phyloP scores from a whole-genome alignment of 306 rosid genomes.

The Citrullus mucosospermus region DNA sequence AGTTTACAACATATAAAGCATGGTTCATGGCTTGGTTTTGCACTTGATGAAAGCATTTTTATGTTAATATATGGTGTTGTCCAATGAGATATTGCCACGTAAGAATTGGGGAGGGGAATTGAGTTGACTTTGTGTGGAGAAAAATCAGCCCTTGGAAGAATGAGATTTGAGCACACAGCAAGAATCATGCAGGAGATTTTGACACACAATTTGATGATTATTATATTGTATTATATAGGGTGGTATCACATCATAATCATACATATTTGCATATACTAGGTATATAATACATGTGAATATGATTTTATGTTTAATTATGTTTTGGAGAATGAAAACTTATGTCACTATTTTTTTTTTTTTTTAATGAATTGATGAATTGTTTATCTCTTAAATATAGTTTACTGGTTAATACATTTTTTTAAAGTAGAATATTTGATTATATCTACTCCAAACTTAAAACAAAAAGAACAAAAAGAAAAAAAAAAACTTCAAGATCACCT shows the following conservation, averaged over 20 bases:
- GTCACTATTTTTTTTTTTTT: not conserved
- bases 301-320: not conserved
- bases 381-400: too few species aligned
- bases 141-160: constrained; percentile 5
- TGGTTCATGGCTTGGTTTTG: constrained; percentile 19
- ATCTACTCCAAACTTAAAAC: too few species aligned
- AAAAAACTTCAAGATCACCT: too few species aligned
- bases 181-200: constrained; percentile 15
- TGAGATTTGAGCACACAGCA: constrained; percentile 2
- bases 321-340: not conserved
- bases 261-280: not conserved
- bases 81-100: not conserved
- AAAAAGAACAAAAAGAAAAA: too few species aligned
- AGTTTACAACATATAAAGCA: constrained; percentile 6
- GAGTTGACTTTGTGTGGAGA: not conserved
- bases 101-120: not conserved
- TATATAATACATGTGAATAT: not conserved
- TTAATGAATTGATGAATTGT: too few species aligned
- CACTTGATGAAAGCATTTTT: not conserved
- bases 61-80: not conserved
- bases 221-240: not conserved
- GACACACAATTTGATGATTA: not conserved
- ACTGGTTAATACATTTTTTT: too few species aligned
- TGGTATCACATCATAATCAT: not conserved
- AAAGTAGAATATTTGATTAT: too few species aligned